Evolutionary conservation across 78 protist genomes (phyloP).

Genomic region (Planoprotostelium fungivorum): DNA sequence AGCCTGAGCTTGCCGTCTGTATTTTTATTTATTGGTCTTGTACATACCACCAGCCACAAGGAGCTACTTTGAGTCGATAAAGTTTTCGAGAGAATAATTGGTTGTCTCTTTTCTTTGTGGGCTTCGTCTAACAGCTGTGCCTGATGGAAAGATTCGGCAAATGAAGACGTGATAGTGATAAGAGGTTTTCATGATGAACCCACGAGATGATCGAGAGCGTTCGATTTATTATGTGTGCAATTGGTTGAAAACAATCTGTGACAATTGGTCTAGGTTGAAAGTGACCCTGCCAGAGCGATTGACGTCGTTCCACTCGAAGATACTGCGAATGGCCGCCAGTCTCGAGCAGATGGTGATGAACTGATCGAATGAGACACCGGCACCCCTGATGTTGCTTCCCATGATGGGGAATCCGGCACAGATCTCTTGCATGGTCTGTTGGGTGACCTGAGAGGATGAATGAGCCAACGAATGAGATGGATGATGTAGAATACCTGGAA

Average conservation of each 20-base stretch:
- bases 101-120: too few species aligned
- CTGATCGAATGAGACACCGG: background rate
- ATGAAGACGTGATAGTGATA: too few species aligned
- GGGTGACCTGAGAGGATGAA: background rate
- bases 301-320: background rate
- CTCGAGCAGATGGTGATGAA: background rate
- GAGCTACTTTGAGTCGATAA: too few species aligned
- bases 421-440: background rate
- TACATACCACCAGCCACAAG: too few species aligned
- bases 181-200: too few species aligned
- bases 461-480: background rate
- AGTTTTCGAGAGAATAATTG: too few species aligned
- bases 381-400: background rate
- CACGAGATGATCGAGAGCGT: too few species aligned
- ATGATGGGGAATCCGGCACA: background rate
- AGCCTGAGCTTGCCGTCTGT: too few species aligned
- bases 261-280: background rate
- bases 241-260: background rate
- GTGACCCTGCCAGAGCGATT: background rate
- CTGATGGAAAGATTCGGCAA: too few species aligned
- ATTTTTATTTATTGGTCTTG: too few species aligned
- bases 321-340: background rate
- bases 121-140: too few species aligned
- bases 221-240: background rate
- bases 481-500: background rate